Conservation (phyloP, 805 yeast species). For the Barnettozyma pratensis region DNA sequence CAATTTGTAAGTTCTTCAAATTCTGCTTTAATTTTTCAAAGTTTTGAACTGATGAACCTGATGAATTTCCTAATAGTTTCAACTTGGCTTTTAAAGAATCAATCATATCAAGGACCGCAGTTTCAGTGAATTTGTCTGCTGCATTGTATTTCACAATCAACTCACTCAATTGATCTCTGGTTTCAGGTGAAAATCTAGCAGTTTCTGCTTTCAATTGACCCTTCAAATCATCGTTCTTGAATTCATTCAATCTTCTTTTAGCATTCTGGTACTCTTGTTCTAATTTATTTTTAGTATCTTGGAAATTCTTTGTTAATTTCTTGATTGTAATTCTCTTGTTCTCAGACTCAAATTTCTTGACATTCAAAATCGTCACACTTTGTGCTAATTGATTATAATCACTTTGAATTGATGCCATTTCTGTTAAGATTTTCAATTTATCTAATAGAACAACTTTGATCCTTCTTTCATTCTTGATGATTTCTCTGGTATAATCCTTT, state of each 20-base stretch:
- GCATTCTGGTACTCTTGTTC: slow-evolving; percentile 24
- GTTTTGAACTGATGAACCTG: slow-evolving; percentile 32
- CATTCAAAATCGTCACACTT: slow-evolving; percentile 23
- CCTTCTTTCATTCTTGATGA: slow-evolving; percentile 9
- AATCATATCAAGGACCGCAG: slow-evolving; percentile 34
- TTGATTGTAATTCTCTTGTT: slow-evolving; percentile 32
- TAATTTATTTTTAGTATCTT: slow-evolving; percentile 25
- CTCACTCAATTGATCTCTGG: slow-evolving; percentile 32
- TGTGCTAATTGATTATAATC: slow-evolving; percentile 24
- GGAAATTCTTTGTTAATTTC: slow-evolving; percentile 26
- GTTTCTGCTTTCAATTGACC: slow-evolving; percentile 27
- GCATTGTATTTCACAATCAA: slow-evolving; percentile 36
- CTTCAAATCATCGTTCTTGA: slow-evolving; percentile 22
- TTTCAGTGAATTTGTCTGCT: slow-evolving; percentile 33
- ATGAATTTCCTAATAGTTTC: slow-evolving; percentile 29
- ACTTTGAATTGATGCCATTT: slow-evolving; percentile 18
- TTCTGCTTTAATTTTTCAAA: slow-evolving; percentile 26
- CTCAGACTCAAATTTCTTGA: slow-evolving; percentile 33
- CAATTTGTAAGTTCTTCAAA: slow-evolving; percentile 18
- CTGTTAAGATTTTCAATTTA: slow-evolving; percentile 22
- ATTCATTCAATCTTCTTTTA: slow-evolving; percentile 23
- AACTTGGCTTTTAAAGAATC: slow-evolving; percentile 43
- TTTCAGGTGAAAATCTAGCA: slow-evolving; percentile 33
- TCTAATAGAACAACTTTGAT: slow-evolving; percentile 18
- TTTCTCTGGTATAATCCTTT: slow-evolving; percentile 32